Percentiles rank a stretch among this genome's conserved stretches.
These are phyloP conservation scores for Pythium brassicae DNA, from an alignment of 352 stramenopile genomes.

Conservation along the genomic window DNA sequence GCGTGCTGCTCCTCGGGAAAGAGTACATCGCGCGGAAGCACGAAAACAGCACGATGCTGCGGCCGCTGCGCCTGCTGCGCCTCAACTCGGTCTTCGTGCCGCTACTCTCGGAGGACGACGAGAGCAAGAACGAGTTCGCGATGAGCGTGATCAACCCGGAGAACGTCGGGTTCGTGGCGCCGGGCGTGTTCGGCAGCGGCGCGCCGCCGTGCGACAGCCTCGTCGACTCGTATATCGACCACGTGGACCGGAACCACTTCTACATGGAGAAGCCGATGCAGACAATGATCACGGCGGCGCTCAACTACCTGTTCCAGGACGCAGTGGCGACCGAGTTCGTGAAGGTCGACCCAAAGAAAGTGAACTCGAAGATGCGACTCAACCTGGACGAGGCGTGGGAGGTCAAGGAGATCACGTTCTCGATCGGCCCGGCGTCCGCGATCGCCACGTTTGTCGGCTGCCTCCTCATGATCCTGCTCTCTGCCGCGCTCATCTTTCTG, in stretches of 20 bases:
- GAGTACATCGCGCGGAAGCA: constrained; percentile 22
- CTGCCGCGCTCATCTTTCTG: constrained; percentile 47
- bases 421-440: constrained; percentile 34
- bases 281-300: constrained; percentile 30
- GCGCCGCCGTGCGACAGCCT: constrained; percentile 26
- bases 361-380: constrained; percentile 10
- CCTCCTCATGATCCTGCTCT: constrained; percentile 45
- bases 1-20: constrained; percentile 27
- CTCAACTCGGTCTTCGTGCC: constrained; percentile 9
- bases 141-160: constrained; percentile 7
- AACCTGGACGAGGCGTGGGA: constrained; percentile 11
- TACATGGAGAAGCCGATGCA: constrained; percentile 17
- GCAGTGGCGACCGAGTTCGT: constrained; percentile 26
- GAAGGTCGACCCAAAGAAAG: constrained; percentile 14
- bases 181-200: constrained; percentile 8
- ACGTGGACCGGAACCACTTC: constrained; percentile 21
- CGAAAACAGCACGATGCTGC: constrained; percentile 7
- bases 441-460: constrained; percentile 46
- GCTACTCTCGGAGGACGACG: background rate
- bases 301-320: constrained; percentile 52
- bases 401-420: constrained; percentile 43
- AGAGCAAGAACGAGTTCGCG: constrained; percentile 5
- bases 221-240: constrained; percentile 19
- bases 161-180: constrained; percentile 1
- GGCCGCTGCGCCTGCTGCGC: constrained; percentile 10